A percentile compares a stretch with the other conserved stretches of the same genome.
These are phyloP conservation scores for Stagonosporopsis cucurbitacearum DNA, from an alignment of 2,329 filamentous ascomycete genomes.

Conservation along the genomic window DNA sequence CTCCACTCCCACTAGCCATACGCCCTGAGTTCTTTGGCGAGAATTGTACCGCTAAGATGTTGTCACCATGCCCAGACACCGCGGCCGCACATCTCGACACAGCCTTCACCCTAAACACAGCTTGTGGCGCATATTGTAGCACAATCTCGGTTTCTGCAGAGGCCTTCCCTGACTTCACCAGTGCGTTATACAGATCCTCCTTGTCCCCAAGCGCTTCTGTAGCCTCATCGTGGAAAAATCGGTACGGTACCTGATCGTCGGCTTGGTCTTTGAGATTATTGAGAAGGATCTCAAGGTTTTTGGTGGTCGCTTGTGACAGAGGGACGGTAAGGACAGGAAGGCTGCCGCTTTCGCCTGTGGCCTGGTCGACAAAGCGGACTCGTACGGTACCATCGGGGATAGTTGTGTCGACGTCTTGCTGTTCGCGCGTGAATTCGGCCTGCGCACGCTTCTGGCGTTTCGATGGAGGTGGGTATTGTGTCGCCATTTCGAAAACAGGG, in stretches of 20 bases:
- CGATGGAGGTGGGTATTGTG: constrained; percentile 79
- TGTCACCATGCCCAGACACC: constrained; percentile 89
- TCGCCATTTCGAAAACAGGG: constrained; percentile 67
- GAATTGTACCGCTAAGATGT: constrained; percentile 86
- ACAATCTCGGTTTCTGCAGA: constrained; percentile 67
- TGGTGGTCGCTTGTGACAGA: constrained; percentile 82
- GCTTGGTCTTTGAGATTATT: constrained; percentile 77
- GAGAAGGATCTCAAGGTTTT: constrained; percentile 84
- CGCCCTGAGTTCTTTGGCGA: constrained; percentile 77
- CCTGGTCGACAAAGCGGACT: constrained; percentile 87
- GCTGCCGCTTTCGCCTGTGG: constrained; percentile 69
- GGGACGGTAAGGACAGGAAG: constrained; percentile 74
- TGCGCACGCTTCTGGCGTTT: constrained; percentile 84
- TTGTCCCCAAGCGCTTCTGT: constrained; percentile 55
- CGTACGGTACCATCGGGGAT: constrained; percentile 78
- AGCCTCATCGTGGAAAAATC: constrained; percentile 63
- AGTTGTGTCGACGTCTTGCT: constrained; percentile 73
- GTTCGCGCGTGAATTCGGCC: constrained; percentile 72
- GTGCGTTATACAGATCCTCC: constrained; percentile 52
- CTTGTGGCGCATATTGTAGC: constrained; percentile 77
- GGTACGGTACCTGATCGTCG: constrained; percentile 71
- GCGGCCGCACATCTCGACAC: constrained; percentile 88
- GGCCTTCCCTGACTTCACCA: constrained; percentile 51
- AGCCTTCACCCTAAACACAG: constrained; percentile 90
- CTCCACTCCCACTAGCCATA: constrained; percentile 87